Conservation (phyloP, 129 eudicot genomes). For the Logfia minima region DNA sequence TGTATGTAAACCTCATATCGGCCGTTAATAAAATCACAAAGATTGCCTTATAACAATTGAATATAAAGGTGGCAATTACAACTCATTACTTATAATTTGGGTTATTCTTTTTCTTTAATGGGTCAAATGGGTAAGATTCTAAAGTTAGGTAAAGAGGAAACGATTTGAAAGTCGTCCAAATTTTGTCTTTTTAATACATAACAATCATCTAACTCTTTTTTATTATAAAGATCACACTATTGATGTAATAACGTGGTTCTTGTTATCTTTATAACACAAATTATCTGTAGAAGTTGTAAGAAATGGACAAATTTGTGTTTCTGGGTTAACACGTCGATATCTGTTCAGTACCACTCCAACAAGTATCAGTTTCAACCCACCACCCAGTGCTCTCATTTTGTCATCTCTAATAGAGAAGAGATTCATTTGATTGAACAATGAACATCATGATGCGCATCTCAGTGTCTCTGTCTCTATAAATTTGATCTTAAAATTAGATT, state of each 20-base stretch:
- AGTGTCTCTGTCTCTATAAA: background rate
- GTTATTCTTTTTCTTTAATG: background rate
- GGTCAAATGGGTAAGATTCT: background rate
- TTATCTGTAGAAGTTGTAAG: background rate
- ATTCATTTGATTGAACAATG: background rate
- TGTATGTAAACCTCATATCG: background rate
- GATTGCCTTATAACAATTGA: background rate
- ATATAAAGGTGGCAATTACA: background rate
- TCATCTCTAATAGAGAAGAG: background rate
- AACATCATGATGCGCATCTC: background rate
- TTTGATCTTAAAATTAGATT: background rate
- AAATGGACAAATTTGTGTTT: background rate
- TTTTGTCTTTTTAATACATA: background rate
- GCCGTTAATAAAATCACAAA: background rate
- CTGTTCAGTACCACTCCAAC: background rate
- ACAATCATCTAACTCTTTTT: background rate
- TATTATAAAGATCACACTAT: background rate
- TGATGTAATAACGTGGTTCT: background rate
- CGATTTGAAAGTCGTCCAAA: background rate
- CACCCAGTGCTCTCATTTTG: background rate
- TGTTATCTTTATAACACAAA: background rate
- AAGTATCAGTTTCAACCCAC: background rate
- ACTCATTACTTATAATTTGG: background rate
- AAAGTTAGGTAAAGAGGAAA: background rate
- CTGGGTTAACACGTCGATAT: background rate